Evolutionary conservation across 345 rosid genomes (phyloP), one percentile per base, ranked within the genome.

Genomic region (Pugionium cornutum): DNA sequence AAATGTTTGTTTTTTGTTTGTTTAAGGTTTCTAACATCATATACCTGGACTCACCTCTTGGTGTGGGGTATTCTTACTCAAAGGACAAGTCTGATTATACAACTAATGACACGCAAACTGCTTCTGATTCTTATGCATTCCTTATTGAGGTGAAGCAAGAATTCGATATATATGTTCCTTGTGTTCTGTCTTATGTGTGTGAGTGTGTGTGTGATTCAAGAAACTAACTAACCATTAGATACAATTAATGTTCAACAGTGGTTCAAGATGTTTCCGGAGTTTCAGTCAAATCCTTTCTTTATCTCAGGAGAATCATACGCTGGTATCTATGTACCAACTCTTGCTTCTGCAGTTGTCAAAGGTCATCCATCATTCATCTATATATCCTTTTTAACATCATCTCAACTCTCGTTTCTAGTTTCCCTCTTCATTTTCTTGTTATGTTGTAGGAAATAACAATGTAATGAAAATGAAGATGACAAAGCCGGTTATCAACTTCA

Each of bases 241-340:
- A 5, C 4, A 18, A 18, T 18, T 18, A 39, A 51, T 52, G 9
- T 47, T 72, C 27, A 32, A 45, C 80, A 92, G 94, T 92, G 98
- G 97, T 87, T 92, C 75, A 76, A 84, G 70, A 77, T 80, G 36
- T 92, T 84, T 75, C 82, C 91, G 0, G 92, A 92, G 79, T 89
- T 87, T 73, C 87, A 83, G 40, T 46, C 86, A 43, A 89, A 89
- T 73, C 92, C 92, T 1, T 83, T 92, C 60, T 92, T 71, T 65
- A 67, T 92, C 56, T 67, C 97, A 9, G 98, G 98, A 74, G 98
- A 89, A 85, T 92, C 98, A 3, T 92, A 87, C 78, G 95, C 97
- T 57, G 98, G 97, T 67, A 66, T 92, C 47, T 89, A 83, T 64
- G 91, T 92, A 63, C 98, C 97, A 32, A 89, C 87, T 52, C 96